A percentile compares a stretch with the other conserved stretches of the same genome.
These are phyloP conservation scores for Amphichorda felina DNA, from an alignment of 2,329 filamentous ascomycete species.

Conservation along the genomic window DNA sequence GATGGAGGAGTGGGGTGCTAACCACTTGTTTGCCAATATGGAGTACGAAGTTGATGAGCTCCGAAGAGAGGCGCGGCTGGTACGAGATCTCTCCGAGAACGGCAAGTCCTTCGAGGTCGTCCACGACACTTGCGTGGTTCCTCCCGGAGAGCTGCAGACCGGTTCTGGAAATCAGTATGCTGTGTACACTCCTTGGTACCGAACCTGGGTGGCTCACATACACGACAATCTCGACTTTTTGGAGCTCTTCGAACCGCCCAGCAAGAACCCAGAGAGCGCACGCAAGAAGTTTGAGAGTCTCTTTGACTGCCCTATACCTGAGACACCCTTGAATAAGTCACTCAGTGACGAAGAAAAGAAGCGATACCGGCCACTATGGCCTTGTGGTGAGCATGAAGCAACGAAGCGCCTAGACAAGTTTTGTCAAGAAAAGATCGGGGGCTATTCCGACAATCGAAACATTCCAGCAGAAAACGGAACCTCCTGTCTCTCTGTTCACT, in stretches of 20 bases:
- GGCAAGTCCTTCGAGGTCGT: constrained; percentile 59
- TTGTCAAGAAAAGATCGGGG: constrained; percentile 46
- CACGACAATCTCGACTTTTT: constrained; percentile 59
- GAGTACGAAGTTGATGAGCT: constrained; percentile 92
- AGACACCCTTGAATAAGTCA: constrained; percentile 49
- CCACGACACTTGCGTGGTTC: constrained; percentile 75
- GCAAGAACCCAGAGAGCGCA: constrained; percentile 18
- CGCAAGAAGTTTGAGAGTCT: constrained; percentile 36
- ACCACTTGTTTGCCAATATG: constrained; percentile 69
- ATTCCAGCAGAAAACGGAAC: constrained; percentile 51
- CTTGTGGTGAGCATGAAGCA: constrained; percentile 66
- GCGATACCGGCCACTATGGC: constrained; percentile 51
- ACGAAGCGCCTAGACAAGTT: constrained; percentile 52
- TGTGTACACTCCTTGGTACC: constrained; percentile 76
- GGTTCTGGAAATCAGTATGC: constrained; percentile 68
- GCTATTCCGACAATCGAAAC: constrained; percentile 56
- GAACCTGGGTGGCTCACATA: constrained; percentile 62
- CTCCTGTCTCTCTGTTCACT: constrained; percentile 59
- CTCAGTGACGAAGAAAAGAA: constrained; percentile 47
- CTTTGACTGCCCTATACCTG: constrained; percentile 50
- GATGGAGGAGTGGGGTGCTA: constrained; percentile 59
- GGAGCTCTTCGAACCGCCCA: constrained; percentile 40
- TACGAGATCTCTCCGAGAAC: constrained; percentile 45
- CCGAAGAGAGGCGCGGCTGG: constrained; percentile 59
- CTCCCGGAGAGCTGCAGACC: constrained; percentile 55